Evolutionary conservation across 2,329 filamentous ascomycete species (phyloP).

Genomic region (Aureobasidium vineae): DNA sequence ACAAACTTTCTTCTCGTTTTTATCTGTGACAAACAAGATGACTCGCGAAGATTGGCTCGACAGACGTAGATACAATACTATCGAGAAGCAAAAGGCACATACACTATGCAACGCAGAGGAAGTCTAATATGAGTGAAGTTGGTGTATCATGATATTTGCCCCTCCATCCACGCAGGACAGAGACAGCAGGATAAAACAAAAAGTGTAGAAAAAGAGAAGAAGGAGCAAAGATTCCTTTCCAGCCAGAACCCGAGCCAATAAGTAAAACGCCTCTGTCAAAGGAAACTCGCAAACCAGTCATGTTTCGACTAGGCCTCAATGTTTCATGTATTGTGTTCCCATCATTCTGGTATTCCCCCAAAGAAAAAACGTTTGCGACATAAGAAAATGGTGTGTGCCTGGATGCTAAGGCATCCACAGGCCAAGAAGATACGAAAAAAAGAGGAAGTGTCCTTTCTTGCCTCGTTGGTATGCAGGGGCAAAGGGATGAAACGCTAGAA

Average conservation of each 20-base stretch:
- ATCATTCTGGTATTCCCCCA: not conserved
- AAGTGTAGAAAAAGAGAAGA: not conserved
- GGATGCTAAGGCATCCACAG: not conserved
- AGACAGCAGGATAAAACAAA: not conserved
- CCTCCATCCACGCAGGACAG: not conserved
- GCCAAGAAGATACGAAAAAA: conserved; percentile 7
- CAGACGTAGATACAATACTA: not conserved
- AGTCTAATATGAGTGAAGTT: not conserved
- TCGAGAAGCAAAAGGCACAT: not conserved
- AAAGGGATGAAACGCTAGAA: not conserved
- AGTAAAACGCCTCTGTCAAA: not conserved
- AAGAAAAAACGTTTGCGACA: conserved; percentile 5
- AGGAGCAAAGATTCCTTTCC: not conserved
- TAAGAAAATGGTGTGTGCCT: not conserved
- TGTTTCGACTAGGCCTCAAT: not conserved
- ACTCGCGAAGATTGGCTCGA: too few relatives aligned
- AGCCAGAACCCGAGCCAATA: not conserved
- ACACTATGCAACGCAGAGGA: not conserved
- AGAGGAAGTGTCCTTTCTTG: not conserved
- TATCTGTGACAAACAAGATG: not conserved
- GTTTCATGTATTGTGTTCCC: not conserved
- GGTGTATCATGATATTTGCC: not conserved
- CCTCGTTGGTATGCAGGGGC: not conserved
- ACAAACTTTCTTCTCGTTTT: not conserved
- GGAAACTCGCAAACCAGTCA: not conserved